These are phyloP conservation scores for Solanum lycopersicoides DNA, from an alignment of 257 asterid species.

Conservation along the genomic window DNA sequence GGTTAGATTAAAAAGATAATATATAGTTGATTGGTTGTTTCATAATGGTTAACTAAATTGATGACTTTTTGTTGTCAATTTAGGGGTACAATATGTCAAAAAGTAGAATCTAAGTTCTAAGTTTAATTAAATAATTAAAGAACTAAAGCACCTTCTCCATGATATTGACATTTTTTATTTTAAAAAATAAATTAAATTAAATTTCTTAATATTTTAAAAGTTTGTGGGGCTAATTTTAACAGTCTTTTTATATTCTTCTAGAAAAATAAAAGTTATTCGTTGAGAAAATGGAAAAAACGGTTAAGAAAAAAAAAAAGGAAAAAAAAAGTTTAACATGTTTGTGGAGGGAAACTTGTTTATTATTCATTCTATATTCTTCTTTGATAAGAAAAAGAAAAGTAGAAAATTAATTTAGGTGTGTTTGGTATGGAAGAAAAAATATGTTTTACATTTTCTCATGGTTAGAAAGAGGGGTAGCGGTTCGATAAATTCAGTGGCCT, in stretches of 20 bases:
- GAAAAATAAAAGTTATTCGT: background rate
- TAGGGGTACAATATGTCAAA: slow-evolving; percentile 9
- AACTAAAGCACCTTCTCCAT: slow-evolving; percentile 6
- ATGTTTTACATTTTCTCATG: background rate
- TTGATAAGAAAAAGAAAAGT: background rate
- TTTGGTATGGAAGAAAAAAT: background rate
- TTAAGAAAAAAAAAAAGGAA: background rate
- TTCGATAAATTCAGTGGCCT: background rate
- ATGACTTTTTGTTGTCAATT: slow-evolving; percentile 4
- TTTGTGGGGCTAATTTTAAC: slow-evolving; percentile 5
- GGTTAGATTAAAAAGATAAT: background rate
- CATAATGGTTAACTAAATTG: slow-evolving; percentile 11
- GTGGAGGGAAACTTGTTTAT: slow-evolving; percentile 9
- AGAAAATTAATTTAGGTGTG: background rate
- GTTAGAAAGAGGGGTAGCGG: background rate
- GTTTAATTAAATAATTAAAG: background rate
- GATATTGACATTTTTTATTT: background rate
- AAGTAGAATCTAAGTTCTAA: background rate
- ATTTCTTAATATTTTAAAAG: background rate
- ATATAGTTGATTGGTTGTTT: background rate
- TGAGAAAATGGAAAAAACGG: background rate
- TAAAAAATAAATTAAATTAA: background rate
- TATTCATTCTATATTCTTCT: background rate
- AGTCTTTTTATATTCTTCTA: slow-evolving; percentile 2
- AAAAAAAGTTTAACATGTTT: background rate